Evolutionary conservation across 345 rosid genomes (phyloP), one percentile per base, ranked within the genome.

Genomic region (Eucalyptus globulus): DNA sequence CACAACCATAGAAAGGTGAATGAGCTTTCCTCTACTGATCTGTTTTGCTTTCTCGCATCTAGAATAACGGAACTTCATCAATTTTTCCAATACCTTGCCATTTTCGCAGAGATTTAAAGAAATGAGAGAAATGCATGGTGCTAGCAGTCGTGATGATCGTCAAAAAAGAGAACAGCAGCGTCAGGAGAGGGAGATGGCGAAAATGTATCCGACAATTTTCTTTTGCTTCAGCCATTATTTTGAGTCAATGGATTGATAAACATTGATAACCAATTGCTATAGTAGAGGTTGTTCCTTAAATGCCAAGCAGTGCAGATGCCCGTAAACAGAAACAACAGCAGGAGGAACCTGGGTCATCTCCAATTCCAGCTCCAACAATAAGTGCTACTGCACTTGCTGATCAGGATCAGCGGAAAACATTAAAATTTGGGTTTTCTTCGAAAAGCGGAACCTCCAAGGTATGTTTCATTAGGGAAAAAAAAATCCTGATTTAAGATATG

Each of bases 1-100:
- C 99, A 98, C 95, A 98, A 98, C 93, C 99, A 98, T 88, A 94
- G 99, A 91, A 98, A 98, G 99, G 99, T 98, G 80, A 90, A 31
- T 86, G 81, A 65, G 45, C 51, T 87, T n/a, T 51, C 45, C 47
- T 44, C 22, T 45, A 67, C 5, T 76, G 62, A 43, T 80, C 49
- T 76, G 22, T 86, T 69, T 86, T 45, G 34, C 69, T 86, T 13
- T 22, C 83, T 67, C 27, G 9, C 76, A 11, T 65, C 56, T 67
- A 67, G 8, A 86, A 80, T 34, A 65, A 24, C 14, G 3, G 14
- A 89, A 83, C n/a, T 85, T 26, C 51, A 22, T 37, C 80, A 29
- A n/a, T 83, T 21, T 87, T 43, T 76, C 24, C 27, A 40, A 6
- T 0, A 76, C 60, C 80, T 51, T 88, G 86, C 34, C 43, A 24